Conservation (phyloP, 257 asterid species). For the Penstemon barbatus region DNA sequence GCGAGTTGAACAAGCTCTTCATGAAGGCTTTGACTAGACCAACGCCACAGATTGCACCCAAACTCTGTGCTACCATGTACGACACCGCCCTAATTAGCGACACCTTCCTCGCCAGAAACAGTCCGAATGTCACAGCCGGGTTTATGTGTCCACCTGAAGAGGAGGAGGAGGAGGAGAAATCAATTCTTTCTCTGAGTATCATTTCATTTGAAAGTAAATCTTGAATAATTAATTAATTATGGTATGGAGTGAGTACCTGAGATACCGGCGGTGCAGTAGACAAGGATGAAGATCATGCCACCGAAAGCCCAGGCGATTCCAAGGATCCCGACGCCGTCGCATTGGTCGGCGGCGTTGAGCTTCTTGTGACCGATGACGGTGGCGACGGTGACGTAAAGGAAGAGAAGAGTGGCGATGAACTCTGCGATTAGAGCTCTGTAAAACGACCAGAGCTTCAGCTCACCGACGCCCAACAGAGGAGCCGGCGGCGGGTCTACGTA, state of each 20-base stretch:
- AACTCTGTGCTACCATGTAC: conserved; percentile 76
- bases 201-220: too few species aligned
- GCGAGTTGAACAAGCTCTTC: conserved; percentile 53
- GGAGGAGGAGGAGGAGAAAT: background rate
- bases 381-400: conserved; percentile 84
- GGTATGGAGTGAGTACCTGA: conserved; percentile 46
- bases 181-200: too few species aligned
- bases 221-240: too few species aligned
- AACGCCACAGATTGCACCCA: conserved; percentile 90
- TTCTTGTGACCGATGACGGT: conserved; percentile 88
- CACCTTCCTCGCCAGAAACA: conserved; percentile 83
- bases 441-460: conserved; percentile 77
- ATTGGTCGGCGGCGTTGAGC: conserved; percentile 51
- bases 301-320: conserved; percentile 98
- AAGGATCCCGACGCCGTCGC: conserved; percentile 88
- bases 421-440: conserved; percentile 88
- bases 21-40: conserved; percentile 88
- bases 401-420: conserved; percentile 88
- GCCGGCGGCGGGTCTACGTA: conserved; percentile 95
- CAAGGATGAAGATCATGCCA: conserved; percentile 92
- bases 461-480: conserved; percentile 61
- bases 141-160: conserved; percentile 73
- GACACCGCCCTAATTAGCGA: conserved; percentile 74
- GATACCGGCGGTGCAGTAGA: conserved; percentile 97
- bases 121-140: conserved; percentile 89